Conservation (phyloP, 2,329 filamentous ascomycete genomes). For the Scopulariopsis brevicaulis region DNA sequence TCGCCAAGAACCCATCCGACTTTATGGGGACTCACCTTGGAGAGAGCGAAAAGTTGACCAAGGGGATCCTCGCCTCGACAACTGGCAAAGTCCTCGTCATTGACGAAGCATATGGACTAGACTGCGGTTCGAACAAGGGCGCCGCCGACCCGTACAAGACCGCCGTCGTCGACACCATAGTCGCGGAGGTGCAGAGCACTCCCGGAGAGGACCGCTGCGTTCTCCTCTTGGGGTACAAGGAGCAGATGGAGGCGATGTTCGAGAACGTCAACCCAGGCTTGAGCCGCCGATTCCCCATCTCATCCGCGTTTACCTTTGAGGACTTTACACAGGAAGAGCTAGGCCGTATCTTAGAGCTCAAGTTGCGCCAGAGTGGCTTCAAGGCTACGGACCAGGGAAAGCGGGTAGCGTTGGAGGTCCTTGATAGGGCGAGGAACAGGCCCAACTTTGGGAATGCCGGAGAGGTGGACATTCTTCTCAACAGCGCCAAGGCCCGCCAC, state of each 20-base stretch:
- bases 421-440: slow-evolving; percentile 42
- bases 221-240: slow-evolving; percentile 58
- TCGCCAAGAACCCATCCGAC: slow-evolving; percentile 63
- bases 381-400: slow-evolving; percentile 38
- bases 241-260: slow-evolving; percentile 62
- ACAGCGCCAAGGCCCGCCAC: slow-evolving; percentile 38
- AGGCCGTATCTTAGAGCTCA: slow-evolving; percentile 46
- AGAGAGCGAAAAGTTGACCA: slow-evolving; percentile 59
- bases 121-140: slow-evolving; percentile 41
- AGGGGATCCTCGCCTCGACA: slow-evolving; percentile 54
- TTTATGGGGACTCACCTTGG: slow-evolving; percentile 57
- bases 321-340: slow-evolving; percentile 54
- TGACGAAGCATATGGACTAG: slow-evolving; percentile 67
- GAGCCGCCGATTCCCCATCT: slow-evolving; percentile 51
- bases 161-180: slow-evolving; percentile 62
- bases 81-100: slow-evolving; percentile 68
- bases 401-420: slow-evolving; percentile 42
- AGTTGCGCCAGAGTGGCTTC: slow-evolving; percentile 40
- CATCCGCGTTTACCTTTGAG: slow-evolving; percentile 54
- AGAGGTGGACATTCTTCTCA: slow-evolving; percentile 62
- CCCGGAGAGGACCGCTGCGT: slow-evolving; percentile 65
- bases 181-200: slow-evolving; percentile 59
- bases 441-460: slow-evolving; percentile 63
- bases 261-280: slow-evolving; percentile 62
- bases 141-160: slow-evolving; percentile 37